Evolutionary conservation across 192 early-diverging fungal species (phyloP), one percentile per base, ranked within the genome.

Genomic region (Coemansia sp.): DNA sequence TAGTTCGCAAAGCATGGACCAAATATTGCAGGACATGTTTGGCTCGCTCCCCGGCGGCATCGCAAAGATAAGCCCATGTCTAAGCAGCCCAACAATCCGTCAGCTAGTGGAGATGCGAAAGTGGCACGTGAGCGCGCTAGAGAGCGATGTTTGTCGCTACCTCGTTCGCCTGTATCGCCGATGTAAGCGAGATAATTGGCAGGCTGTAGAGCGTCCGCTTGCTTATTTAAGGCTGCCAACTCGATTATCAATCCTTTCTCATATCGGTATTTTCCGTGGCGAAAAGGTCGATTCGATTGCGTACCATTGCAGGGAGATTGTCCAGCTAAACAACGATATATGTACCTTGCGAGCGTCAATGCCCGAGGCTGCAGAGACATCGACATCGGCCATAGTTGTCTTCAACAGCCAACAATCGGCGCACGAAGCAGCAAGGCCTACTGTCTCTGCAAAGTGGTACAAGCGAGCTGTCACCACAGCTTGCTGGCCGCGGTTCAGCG

Each of bases 331-430:
- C 38, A 48, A 40, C 34, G 50, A 55, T 5, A 66, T 66, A n/a
- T 51, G 64, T 24, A 34, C 22, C 1, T n/a, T 66, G 34, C 46
- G 64, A 50, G 50, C 64, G 13, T 24, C 19, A 19, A 39, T 38
- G 20, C 34, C 34, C 3, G 38, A 27, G 36, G 48, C 20, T 1
- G 31, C 63, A 10, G 34, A 51, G 34, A n/a, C 4, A 6, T 40
- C 64, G 0, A n/a, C 32, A 17, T 48, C 64, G 8, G 64, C 64
- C 10, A 40, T 66, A 6, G 32, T 66, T 4, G 64, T 66, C 12
- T 66, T 66, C 50, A 66, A 56, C 38, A 38, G 20, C 9, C 64
- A 51, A 20, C 31, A 66, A 51, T 24, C 64, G 50, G 64, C 64
- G 15, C 64, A 66, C 8, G 48, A 55, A 22, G 64, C 64, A 7